Base-by-base conservation (phyloP, 345 rosid species). In the Gossypium raimondii region DNA sequence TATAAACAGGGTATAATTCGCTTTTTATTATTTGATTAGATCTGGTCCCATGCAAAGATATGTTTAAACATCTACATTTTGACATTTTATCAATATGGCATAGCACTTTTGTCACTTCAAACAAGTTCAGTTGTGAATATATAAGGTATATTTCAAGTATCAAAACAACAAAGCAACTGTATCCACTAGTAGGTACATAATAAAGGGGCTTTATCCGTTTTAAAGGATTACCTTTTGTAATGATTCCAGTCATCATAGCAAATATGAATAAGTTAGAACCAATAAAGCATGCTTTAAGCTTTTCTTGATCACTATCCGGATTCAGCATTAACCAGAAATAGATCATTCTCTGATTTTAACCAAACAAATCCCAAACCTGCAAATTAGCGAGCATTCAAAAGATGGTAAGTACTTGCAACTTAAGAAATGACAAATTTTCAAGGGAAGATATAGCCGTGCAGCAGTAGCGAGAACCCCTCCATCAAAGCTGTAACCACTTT, bases 41-140 rank as follows among this genome's bases (percentile, higher is more conserved):
- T 70, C 17, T 17, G 73, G 60, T 52, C 60, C 73, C 73, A 70
- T 50, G 22, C 43, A 50, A 68, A 68, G 73, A 68, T 27, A 14
- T 50, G 72, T 25, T 68, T 68, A 50, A 68, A 68, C 4, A 25
- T 4, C n/a, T 47, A 25, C 73, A 17, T 34, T 53, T 10, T 17
- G 18, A n/a, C 24, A 34, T 55, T 68, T 14, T 5, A 47, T 67
- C 43, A 53, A 13, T 34, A 67, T 25, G 13, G 11, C 67, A 62
- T 47, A 48, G 34, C 14, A 58, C 11, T 59, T 60, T 59, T 59
- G 29, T 59, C 38, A 25, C 4, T 24, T 59, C 38, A 59, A 18
- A 45, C 71, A 18, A 44, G 11, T 69, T 3, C 58, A 9, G 4
- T 2, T 69, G 59, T 51, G 25, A 52, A 10, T 55, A 51, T 17